Evolutionary conservation across 2,329 filamentous ascomycete species (phyloP), one percentile per base, ranked within the genome.

Genomic region (Endocalyx cinctus): DNA sequence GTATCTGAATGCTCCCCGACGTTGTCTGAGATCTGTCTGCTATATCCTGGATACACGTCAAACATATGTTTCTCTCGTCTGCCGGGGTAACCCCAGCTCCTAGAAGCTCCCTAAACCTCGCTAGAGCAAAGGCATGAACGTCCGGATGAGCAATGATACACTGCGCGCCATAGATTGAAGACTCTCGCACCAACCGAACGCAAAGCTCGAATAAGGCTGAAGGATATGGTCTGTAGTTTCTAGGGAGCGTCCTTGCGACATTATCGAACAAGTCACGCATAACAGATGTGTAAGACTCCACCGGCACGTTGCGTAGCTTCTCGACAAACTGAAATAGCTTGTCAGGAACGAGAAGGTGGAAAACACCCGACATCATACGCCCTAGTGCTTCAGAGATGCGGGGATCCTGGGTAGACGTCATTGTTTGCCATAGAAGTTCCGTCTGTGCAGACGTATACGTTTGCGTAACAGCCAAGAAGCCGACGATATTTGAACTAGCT

Each of bases 361-460:
- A 51, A 25, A 76, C 70, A 13, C 57, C 62, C 4, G 51, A 54
- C 18, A 73, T 57, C 76, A 94, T 84, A 13, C 70, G 69, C 29
- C 89, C 68, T 16, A 94, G 75, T 17, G 89, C 88, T 31, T 88
- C 81, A 6, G 86, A 80, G n/a, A 90, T 81, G 35, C 88, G 77
- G 4, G 85, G 82, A 55, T 97, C 88, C 50, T 89, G 87, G 39
- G 83, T 88, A 16, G 81, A 79, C 5, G 77, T 82, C 31, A 95
- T 79, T 0, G 86, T 86, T 39, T 82, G 77, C 90, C 90, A 97
- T 41, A 96, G 76, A 12, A 77, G 72, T 51, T 95, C 84, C 1
- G 85, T 85, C 51, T 94, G 83, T 14, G 72, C 62, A 20, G 78
- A 59, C 1, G 74, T 77, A 58, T 90, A 95, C 11, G 78, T 82